Base-by-base conservation (phyloP, 805 yeast species). In the Brettanomyces nanus region DNA sequence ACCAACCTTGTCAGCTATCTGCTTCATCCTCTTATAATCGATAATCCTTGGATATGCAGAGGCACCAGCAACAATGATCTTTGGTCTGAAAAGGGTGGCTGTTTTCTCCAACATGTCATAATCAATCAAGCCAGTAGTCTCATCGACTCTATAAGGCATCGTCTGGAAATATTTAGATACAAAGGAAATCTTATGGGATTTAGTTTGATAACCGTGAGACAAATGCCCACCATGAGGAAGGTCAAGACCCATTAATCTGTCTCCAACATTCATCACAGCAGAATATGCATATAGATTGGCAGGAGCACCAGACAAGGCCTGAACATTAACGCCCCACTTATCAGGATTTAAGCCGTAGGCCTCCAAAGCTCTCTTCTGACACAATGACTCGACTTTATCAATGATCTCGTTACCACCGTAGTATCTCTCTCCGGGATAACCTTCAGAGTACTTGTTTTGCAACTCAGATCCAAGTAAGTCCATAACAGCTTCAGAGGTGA, bases 161-260 rank as follows among this genome's bases (percentile, higher is more conserved):
- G 96, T 87, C 66, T 86, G 92, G 68, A 90, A 90, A 67, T 90
- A 90, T 54, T 86, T 90, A 38, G 97, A 87, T 49, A 90, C 80
- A 56, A 76, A 85, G 28, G 95, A 85, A 56, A 90, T 89, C 70
- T 89, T 89, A 56, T 89, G 81, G 45, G 84, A 66, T 44, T 82
- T 79, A 38, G 95, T 85, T 69, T 87, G 96, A 68, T 90, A 90
- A 51, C 98, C 98, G 60, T 90, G 98, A 31, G 95, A 84, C 60
- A 90, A 75, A 62, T 90, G 98, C 48, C 98, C 98, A 54, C 98
- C 98, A 55, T 90, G 97, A 44, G 98, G 97, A 58, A 90, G 75
- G 62, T 90, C 97, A 47, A 90, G 75, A 53, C 98, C 98, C 98
- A 90, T 90, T 48, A 90, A 65, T 62, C 97, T 77, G 55, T 87